A percentile compares a stretch with the other conserved stretches of the same genome.
These are phyloP conservation scores for Leucocoprinus leucothites DNA, from an alignment of 768 basidiomycete genomes.

Conservation along the genomic window DNA sequence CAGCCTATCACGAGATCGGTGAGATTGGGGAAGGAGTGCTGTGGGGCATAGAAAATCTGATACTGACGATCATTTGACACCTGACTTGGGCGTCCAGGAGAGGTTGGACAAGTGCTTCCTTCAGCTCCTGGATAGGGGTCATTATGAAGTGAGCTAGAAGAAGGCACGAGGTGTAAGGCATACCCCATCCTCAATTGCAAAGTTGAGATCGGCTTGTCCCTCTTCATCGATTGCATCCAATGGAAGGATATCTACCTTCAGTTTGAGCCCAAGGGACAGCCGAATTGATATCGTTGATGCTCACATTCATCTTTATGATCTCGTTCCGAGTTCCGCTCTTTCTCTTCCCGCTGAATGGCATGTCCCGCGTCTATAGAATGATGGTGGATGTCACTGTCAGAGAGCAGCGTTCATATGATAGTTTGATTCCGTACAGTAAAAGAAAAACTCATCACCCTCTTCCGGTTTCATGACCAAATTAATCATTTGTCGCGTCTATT, in stretches of 20 bases:
- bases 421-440: background rate
- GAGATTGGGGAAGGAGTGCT: background rate
- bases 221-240: slow-evolving; percentile 7
- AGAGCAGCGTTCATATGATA: background rate
- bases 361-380: slow-evolving; percentile 15
- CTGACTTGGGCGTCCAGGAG: background rate
- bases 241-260: slow-evolving; percentile 13
- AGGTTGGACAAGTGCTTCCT: background rate
- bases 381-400: too few species aligned
- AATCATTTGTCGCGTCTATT: background rate
- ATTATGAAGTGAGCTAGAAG: too few species aligned
- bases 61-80: background rate
- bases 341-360: slow-evolving; percentile 5
- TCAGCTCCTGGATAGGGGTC: background rate
- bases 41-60: too few species aligned
- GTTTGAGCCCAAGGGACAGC: background rate
- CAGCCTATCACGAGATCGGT: background rate
- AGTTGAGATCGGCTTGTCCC: background rate
- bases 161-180: too few species aligned
- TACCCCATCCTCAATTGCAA: background rate
- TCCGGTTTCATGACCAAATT: background rate
- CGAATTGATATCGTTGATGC: background rate
- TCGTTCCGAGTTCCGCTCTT: slow-evolving; percentile 5
- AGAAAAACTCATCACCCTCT: background rate
- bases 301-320: slow-evolving; percentile 16